Percentiles rank a stretch among this genome's conserved stretches.
phyloP scores from a whole-genome alignment of 768 basidiomycete genomes.

The Serendipita sp. region DNA sequence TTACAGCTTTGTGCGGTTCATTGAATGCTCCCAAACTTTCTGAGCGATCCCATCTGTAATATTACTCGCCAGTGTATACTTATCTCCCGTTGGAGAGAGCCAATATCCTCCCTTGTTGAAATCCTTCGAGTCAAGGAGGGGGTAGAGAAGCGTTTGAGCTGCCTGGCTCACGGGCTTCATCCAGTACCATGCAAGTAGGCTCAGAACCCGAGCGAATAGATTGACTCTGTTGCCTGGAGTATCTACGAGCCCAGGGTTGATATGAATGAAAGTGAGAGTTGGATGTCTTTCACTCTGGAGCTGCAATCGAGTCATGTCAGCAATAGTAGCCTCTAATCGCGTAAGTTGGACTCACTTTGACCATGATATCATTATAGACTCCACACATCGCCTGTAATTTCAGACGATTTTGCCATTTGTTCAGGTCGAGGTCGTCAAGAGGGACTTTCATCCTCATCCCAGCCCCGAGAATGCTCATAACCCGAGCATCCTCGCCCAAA shows the following conservation, averaged over 20 bases:
- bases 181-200: not conserved
- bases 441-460: conserved; percentile 9
- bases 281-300: conserved; percentile 7
- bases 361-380: conserved; percentile 3
- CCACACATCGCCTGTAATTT: not conserved
- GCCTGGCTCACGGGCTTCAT: not conserved
- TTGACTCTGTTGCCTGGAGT: not conserved
- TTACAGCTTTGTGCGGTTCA: not conserved
- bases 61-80: not conserved
- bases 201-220: not conserved
- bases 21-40: not conserved
- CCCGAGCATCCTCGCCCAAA: conserved; percentile 10
- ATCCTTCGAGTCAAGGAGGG: not conserved
- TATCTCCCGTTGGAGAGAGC: not conserved
- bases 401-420: not conserved
- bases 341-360: not conserved
- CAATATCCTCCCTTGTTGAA: not conserved
- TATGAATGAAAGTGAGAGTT: conserved; percentile 9
- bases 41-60: not conserved
- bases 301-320: not conserved
- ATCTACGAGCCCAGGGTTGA: conserved; percentile 8
- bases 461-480: conserved; percentile 6
- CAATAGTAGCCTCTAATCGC: not conserved
- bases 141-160: not conserved
- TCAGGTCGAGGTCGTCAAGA: conserved; percentile 15